These are phyloP conservation scores for Infundibulicybe gibba DNA, from an alignment of 768 basidiomycete genomes.

Conservation along the genomic window DNA sequence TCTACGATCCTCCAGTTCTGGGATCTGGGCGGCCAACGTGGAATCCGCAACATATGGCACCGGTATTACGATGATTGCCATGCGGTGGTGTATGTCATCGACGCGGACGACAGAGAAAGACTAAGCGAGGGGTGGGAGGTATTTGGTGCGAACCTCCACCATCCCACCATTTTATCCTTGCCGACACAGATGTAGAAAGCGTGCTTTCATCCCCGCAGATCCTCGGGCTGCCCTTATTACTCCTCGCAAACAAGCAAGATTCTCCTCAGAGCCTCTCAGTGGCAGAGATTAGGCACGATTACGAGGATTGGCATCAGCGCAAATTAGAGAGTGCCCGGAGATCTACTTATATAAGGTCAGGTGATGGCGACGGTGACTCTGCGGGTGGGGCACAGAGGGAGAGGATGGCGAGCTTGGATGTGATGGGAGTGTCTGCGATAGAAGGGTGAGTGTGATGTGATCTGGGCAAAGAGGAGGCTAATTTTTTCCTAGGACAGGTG, in stretches of 20 bases:
- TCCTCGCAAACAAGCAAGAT: constrained; percentile 97
- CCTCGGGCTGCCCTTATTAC: constrained; percentile 82
- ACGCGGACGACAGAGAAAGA: constrained; percentile 86
- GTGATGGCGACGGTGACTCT: constrained; percentile 42
- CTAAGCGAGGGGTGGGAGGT: constrained; percentile 96
- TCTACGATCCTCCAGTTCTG: constrained; percentile 95
- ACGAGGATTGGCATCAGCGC: constrained; percentile 82
- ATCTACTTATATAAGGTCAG: constrained; percentile 33
- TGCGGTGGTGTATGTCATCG: constrained; percentile 93
- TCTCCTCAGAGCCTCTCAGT: constrained; percentile 75
- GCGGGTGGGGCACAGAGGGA: constrained; percentile 42
- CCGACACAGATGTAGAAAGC: constrained; percentile 47
- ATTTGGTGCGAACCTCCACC: constrained; percentile 63
- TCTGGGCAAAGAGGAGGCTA: neutral
- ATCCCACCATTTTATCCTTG: constrained; percentile 7
- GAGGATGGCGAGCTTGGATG: constrained; percentile 74
- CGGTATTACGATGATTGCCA: constrained; percentile 96
- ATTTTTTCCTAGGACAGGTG: constrained; percentile 64
- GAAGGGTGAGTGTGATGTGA: constrained; percentile 63
- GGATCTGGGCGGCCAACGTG: constrained; percentile 93
- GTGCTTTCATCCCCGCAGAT: constrained; percentile 90
- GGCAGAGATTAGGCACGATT: constrained; percentile 86
- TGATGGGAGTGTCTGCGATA: constrained; percentile 87
- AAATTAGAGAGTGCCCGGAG: constrained; percentile 67
- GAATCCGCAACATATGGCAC: constrained; percentile 93